phyloP scores from a whole-genome alignment of 176 grass and related monocot genomes.

The Triticum timopheevii region DNA sequence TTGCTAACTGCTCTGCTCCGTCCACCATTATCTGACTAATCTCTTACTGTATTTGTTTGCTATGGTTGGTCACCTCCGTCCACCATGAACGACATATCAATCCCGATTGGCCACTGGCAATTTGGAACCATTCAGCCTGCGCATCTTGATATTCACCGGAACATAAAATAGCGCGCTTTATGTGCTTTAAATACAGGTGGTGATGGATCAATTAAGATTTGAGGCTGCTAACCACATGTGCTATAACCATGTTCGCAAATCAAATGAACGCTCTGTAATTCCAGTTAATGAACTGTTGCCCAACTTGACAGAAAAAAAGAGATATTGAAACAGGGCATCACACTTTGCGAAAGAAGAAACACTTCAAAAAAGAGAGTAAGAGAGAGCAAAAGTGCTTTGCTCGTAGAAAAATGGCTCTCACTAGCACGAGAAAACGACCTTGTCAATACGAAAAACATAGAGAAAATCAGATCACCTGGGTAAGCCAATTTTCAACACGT shows the following conservation, averaged over 20 bases:
- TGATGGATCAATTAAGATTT: not conserved
- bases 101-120: conserved; percentile 2
- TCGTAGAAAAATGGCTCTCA: too few relatives aligned
- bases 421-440: too few relatives aligned
- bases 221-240: not conserved
- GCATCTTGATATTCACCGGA: too few relatives aligned
- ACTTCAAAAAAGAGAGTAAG: too few relatives aligned
- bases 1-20: not conserved
- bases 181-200: not conserved
- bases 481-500: too few relatives aligned
- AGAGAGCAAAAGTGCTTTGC: too few relatives aligned
- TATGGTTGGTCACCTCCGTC: not conserved
- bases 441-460: too few relatives aligned
- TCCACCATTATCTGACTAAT: not conserved
- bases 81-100: not conserved
- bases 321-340: too few relatives aligned
- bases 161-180: too few relatives aligned
- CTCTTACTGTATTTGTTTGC: not conserved
- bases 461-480: too few relatives aligned
- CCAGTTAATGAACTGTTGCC: not conserved
- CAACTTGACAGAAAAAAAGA: too few relatives aligned
- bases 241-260: not conserved
- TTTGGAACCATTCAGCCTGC: not conserved
- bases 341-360: too few relatives aligned
- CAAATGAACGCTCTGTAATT: not conserved